Evolutionary conservation across 2,329 filamentous ascomycete genomes (phyloP).

Genomic region (Samsoniella hepiali): DNA sequence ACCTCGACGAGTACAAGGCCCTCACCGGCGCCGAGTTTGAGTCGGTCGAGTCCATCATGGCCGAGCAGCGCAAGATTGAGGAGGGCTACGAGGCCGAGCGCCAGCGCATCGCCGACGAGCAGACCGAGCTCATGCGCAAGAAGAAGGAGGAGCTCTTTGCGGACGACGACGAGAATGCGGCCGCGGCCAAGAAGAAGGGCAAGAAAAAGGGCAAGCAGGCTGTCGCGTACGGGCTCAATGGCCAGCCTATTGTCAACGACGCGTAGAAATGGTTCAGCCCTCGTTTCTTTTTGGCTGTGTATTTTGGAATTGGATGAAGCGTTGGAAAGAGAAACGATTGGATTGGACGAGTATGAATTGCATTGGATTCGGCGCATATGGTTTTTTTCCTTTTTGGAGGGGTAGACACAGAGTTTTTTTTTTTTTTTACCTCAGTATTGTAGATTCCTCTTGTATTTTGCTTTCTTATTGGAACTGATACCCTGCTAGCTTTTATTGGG

Average conservation of each 20-base stretch:
- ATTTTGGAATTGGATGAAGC: neutral
- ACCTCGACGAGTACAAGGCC: constrained; percentile 59
- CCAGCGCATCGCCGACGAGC: constrained; percentile 43
- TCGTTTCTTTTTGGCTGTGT: neutral
- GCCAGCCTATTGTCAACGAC: constrained; percentile 33
- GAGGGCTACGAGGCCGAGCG: constrained; percentile 45
- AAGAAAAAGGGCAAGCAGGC: constrained; percentile 33
- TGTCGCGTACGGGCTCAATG: constrained; percentile 36
- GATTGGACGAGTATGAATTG: constrained; percentile 1
- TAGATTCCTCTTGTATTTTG: neutral
- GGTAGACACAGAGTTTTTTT: constrained; percentile 17
- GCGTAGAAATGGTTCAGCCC: constrained; percentile 17
- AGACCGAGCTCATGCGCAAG: constrained; percentile 45
- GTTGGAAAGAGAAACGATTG: neutral
- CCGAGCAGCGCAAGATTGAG: constrained; percentile 48
- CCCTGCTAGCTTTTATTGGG: neutral
- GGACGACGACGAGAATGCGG: constrained; percentile 32
- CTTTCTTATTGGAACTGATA: neutral
- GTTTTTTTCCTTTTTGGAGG: neutral
- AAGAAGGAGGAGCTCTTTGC: constrained; percentile 49
- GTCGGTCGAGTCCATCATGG: constrained; percentile 53
- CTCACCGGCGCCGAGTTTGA: constrained; percentile 52
- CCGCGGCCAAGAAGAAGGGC: constrained; percentile 31
- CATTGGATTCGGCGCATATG: constrained; percentile 5
- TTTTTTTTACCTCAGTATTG: constrained; percentile 15